Percentiles rank a stretch among this genome's conserved stretches.
These are phyloP conservation scores for Geosmithia morbida DNA, from an alignment of 2,329 filamentous ascomycete genomes.

Conservation along the genomic window DNA sequence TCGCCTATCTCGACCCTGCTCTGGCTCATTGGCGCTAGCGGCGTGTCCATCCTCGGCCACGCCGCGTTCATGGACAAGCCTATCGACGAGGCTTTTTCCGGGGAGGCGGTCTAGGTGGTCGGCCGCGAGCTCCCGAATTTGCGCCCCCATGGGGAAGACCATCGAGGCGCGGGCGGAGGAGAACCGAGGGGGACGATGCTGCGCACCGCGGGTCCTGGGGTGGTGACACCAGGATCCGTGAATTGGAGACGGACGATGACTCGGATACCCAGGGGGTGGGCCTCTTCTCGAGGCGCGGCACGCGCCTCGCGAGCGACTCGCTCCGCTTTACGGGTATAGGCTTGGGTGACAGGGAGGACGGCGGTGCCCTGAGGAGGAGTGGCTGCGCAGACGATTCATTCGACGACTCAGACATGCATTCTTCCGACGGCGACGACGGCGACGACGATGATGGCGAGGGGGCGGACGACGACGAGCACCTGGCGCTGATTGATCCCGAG, in stretches of 20 bases:
- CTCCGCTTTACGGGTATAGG: slow-evolving; percentile 47
- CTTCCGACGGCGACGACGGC: slow-evolving; percentile 9
- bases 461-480: slow-evolving; percentile 20
- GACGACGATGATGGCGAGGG: slow-evolving; percentile 2
- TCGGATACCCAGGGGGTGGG: slow-evolving; percentile 40
- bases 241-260: slow-evolving; percentile 46
- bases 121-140: slow-evolving; percentile 95
- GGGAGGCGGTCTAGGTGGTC: slow-evolving; percentile 99
- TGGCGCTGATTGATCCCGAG: slow-evolving; percentile 38
- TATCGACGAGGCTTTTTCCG: slow-evolving; percentile 99
- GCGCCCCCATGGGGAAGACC: slow-evolving; percentile 99
- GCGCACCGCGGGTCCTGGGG: slow-evolving; percentile 22
- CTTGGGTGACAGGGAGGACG: slow-evolving; percentile 30
- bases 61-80: slow-evolving; percentile 95
- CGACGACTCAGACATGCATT: slow-evolving; percentile 6
- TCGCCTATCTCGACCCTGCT: slow-evolving; percentile 75
- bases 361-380: slow-evolving; percentile 6
- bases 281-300: slow-evolving; percentile 26
- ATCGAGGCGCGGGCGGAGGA: slow-evolving; percentile 73
- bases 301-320: slow-evolving; percentile 43
- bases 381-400: background rate
- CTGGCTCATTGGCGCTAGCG: slow-evolving; percentile 92
- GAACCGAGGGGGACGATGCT: slow-evolving; percentile 31
- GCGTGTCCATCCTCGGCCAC: slow-evolving; percentile 88
- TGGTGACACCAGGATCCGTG: slow-evolving; percentile 39